phyloP scores from a whole-genome alignment of 441 rosid genomes.

The Breynia disticha region DNA sequence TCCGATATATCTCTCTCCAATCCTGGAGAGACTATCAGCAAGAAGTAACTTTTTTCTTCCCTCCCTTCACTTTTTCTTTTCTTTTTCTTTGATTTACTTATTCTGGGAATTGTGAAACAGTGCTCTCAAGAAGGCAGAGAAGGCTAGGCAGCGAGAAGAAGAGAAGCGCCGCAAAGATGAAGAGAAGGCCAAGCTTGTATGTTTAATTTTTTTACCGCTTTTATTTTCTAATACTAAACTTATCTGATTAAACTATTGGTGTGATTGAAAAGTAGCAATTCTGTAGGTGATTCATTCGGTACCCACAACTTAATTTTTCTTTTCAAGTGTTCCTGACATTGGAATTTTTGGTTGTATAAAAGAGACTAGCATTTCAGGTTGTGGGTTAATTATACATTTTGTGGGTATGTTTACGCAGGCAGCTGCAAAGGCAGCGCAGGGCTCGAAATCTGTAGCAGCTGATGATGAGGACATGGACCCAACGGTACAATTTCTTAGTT shows the following conservation, averaged over 20 bases:
- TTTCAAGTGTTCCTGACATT: too few relatives aligned
- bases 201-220: neutral
- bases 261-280: too few relatives aligned
- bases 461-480: conserved; percentile 86
- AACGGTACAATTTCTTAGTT: conserved; percentile 31
- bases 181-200: conserved; percentile 54
- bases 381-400: neutral
- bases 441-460: conserved; percentile 36
- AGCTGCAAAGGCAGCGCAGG: conserved; percentile 33
- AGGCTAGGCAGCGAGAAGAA: conserved; percentile 55
- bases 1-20: neutral
- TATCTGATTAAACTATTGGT: neutral
- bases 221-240: neutral
- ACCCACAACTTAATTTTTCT: too few relatives aligned
- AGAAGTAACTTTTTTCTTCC: conserved; percentile 27
- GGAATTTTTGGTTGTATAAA: too few relatives aligned
- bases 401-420: conserved; percentile 21
- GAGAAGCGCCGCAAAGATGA: conserved; percentile 59
- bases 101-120: conserved; percentile 19
- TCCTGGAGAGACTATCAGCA: conserved; percentile 30
- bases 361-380: neutral
- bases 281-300: too few relatives aligned
- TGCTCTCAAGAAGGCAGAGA: conserved; percentile 59
- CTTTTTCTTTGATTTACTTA: neutral
- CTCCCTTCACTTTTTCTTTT: neutral